phyloP scores from a whole-genome alignment of 2,329 filamentous ascomycete species.

The Xylariaceae sp. region DNA sequence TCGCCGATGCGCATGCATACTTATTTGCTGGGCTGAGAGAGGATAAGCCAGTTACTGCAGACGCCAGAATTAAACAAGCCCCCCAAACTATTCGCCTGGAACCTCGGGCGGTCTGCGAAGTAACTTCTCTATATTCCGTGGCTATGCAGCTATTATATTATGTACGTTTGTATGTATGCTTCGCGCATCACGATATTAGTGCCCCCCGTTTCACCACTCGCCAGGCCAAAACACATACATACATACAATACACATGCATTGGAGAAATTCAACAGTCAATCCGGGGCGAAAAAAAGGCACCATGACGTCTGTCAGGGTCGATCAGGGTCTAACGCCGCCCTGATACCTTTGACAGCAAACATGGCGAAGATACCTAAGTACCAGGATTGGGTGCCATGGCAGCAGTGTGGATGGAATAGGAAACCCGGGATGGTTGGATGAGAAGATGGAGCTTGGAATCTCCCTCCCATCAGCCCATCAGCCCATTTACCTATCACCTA shows the following conservation, averaged over 20 bases:
- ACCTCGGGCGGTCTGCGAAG: neutral
- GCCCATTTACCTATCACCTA: no score
- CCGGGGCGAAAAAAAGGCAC: neutral
- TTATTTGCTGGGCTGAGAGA: slow-evolving; percentile 1
- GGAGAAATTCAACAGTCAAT: neutral
- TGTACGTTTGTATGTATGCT: neutral
- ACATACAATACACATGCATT: no score
- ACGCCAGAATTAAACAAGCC: neutral
- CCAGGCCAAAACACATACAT: neutral
- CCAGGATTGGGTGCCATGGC: neutral
- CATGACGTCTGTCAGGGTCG: neutral
- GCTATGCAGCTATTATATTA: no score
- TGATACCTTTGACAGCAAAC: neutral
- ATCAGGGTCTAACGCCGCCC: neutral
- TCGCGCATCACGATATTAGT: neutral
- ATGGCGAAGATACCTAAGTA: neutral
- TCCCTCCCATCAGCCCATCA: no score
- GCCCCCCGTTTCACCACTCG: neutral
- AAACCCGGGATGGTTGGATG: neutral
- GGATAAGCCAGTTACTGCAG: no score
- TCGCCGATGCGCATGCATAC: slow-evolving; percentile 21
- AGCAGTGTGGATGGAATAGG: neutral
- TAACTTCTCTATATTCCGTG: neutral
- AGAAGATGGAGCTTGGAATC: neutral
- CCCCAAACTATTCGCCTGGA: neutral